These are phyloP conservation scores for Odonthalia washingtoniensis DNA, from an alignment of 31 red algal species.

Conservation along the genomic window DNA sequence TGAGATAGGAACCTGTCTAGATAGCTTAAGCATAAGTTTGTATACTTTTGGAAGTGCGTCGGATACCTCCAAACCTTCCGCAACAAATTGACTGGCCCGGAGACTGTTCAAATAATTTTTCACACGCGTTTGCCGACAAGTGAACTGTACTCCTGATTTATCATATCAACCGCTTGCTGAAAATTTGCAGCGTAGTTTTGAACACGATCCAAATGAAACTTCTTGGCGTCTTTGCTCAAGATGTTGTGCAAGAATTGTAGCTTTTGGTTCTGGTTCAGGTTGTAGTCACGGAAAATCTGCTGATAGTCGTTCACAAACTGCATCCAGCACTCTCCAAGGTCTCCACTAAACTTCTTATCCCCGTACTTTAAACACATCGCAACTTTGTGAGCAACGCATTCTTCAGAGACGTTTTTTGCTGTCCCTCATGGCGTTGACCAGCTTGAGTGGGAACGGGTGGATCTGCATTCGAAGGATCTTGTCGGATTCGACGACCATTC, in stretches of 20 bases:
- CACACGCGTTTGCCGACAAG: not conserved
- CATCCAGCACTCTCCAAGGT: too few species aligned
- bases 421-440: too few species aligned
- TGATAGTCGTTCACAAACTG: too few species aligned
- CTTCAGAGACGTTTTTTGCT: conserved; percentile 1
- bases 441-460: too few species aligned
- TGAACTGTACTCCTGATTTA: not conserved
- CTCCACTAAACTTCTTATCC: not conserved
- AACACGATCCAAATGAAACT: not conserved
- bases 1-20: too few species aligned
- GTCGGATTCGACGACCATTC: too few species aligned
- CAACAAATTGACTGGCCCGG: not conserved
- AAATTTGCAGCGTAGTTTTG: not conserved
- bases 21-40: too few species aligned
- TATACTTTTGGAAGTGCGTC: not conserved
- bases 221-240: too few species aligned
- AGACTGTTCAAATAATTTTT: not conserved
- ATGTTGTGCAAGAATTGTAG: too few species aligned
- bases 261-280: too few species aligned
- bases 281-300: too few species aligned
- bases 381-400: not conserved
- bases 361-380: not conserved
- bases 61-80: not conserved
- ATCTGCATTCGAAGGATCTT: too few species aligned
- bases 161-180: not conserved